A percentile compares a stretch with the other conserved stretches of the same genome.
Evolutionary conservation across 129 eudicot species (phyloP).

Genomic region (Artemisia tridentata): DNA sequence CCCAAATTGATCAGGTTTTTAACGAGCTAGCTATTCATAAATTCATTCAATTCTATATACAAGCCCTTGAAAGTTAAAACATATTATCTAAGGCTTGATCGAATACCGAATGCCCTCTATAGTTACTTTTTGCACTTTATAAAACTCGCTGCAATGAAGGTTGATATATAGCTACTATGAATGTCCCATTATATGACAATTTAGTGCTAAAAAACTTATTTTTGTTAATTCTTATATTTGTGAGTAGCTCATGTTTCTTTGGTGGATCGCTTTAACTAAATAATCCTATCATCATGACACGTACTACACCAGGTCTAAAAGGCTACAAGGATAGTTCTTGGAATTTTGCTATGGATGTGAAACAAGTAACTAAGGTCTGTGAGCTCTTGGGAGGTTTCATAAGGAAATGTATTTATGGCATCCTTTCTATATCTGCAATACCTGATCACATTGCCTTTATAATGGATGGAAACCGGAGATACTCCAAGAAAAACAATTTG

Average conservation of each 20-base stretch:
- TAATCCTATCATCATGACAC: not conserved
- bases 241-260: not conserved
- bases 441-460: constrained; percentile 13
- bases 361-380: not conserved
- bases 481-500: constrained; percentile 4
- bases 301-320: not conserved
- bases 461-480: constrained; percentile 11
- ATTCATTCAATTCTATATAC: no score
- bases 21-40: no score
- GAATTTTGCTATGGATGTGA: constrained; percentile 6
- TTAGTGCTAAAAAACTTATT: no score
- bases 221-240: no score
- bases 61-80: no score
- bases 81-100: no score
- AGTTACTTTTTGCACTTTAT: no score
- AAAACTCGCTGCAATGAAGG: no score
- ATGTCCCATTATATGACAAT: no score
- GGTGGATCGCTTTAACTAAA: not conserved
- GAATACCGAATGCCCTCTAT: no score
- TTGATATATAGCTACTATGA: no score
- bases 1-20: no score
- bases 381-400: constrained; percentile 4
- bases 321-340: not conserved
- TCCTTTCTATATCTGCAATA: not conserved
- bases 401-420: constrained; percentile 1